Evolutionary conservation across 2,329 filamentous ascomycete species (phyloP).

Genomic region (Fusarium pseudocircinatum): DNA sequence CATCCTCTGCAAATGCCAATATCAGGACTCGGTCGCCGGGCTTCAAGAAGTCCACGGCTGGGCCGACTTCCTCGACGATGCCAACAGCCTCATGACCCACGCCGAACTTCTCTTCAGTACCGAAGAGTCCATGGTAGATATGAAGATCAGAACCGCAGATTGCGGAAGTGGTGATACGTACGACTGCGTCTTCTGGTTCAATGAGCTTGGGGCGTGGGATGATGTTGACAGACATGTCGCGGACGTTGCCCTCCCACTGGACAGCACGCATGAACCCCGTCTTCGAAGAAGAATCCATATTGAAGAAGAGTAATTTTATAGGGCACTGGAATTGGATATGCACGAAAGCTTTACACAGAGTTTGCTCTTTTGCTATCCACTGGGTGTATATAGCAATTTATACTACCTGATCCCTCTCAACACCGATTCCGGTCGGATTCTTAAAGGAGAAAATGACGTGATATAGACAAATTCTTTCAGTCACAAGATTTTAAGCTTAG

Average conservation of each 20-base stretch:
- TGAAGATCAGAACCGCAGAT: slow-evolving; percentile 14
- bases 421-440: fast-evolving
- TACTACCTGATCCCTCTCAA: fast-evolving
- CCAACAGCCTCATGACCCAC: slow-evolving; percentile 4
- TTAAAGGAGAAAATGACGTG: neutral
- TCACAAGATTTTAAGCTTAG: slow-evolving; percentile 5
- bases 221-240: slow-evolving; percentile 19
- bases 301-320: too few species aligned
- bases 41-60: slow-evolving; percentile 11
- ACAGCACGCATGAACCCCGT: slow-evolving; percentile 12
- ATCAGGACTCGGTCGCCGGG: slow-evolving; percentile 7
- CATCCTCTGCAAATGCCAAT: neutral
- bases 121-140: slow-evolving; percentile 1
- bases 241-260: slow-evolving; percentile 13
- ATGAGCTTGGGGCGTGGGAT: neutral
- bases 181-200: slow-evolving; percentile 10
- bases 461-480: neutral
- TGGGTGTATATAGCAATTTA: neutral
- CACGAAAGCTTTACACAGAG: fast-evolving
- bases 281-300: neutral
- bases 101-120: neutral
- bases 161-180: neutral
- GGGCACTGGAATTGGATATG: fast-evolving
- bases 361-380: fast-evolving
- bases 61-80: neutral